phyloP scores from a whole-genome alignment of 768 basidiomycete species.

The Pluteus cervinus region DNA sequence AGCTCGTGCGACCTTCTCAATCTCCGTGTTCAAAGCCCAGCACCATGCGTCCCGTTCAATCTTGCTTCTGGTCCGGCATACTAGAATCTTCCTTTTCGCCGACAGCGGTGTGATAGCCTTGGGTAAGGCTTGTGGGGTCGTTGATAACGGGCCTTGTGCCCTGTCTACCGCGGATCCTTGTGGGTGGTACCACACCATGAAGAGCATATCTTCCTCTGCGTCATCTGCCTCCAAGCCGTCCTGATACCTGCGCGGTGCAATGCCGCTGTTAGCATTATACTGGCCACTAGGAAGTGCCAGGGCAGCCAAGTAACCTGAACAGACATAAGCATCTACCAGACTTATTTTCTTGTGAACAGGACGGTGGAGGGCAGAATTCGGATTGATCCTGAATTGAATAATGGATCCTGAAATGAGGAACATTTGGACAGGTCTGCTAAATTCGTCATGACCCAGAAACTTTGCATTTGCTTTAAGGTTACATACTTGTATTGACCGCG shows the following conservation, averaged over 20 bases:
- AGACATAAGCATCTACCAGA: constrained; percentile 73
- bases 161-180: constrained; percentile 21
- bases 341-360: constrained; percentile 49
- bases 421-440: constrained; percentile 56
- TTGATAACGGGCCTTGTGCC: constrained; percentile 20
- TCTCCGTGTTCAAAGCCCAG: constrained; percentile 87
- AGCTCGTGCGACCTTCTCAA: constrained; percentile 69
- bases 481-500: constrained; percentile 77
- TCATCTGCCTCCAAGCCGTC: constrained; percentile 91
- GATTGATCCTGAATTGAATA: constrained; percentile 62
- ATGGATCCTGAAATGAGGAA: constrained; percentile 74
- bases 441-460: constrained; percentile 3
- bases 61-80: constrained; percentile 74
- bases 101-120: constrained; percentile 43
- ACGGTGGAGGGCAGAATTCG: constrained; percentile 49
- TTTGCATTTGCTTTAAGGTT: constrained; percentile 1
- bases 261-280: constrained; percentile 45
- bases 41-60: constrained; percentile 94
- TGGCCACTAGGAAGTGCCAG: constrained; percentile 59
- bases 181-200: constrained; percentile 70
- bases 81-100: constrained; percentile 50
- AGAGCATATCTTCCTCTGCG: constrained; percentile 80
- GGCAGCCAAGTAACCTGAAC: constrained; percentile 81
- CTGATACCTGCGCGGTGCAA: constrained; percentile 69
- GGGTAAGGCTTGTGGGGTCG: constrained; percentile 18